These are phyloP conservation scores for Quercus robur DNA, from an alignment of 306 rosid species.

Conservation along the genomic window DNA sequence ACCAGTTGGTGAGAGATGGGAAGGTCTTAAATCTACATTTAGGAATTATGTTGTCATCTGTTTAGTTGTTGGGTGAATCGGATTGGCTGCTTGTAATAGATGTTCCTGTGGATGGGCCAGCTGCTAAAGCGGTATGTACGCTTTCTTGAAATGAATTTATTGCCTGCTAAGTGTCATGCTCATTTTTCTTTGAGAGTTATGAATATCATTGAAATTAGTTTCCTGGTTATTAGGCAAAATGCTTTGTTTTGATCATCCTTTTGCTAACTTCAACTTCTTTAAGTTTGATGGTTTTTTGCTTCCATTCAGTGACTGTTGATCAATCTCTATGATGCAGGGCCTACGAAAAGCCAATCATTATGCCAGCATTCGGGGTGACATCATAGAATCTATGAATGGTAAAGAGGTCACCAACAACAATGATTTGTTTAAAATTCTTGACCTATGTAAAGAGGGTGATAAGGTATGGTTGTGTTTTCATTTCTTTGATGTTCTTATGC, in stretches of 20 bases:
- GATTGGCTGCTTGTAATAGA: slow-evolving; percentile 85
- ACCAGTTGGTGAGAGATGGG: slow-evolving; percentile 83
- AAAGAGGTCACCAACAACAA: slow-evolving; percentile 78
- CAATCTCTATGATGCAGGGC: slow-evolving; percentile 50
- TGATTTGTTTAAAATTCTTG: slow-evolving; percentile 92
- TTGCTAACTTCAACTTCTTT: background rate
- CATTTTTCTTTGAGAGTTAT: background rate
- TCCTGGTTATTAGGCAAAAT: background rate
- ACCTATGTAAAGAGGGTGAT: slow-evolving; percentile 89
- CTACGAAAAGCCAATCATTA: slow-evolving; percentile 71
- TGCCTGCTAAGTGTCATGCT: background rate
- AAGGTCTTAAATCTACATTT: slow-evolving; percentile 94
- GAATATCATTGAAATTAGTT: background rate
- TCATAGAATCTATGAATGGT: slow-evolving; percentile 84
- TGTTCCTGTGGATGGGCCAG: slow-evolving; percentile 86
- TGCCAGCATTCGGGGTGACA: slow-evolving; percentile 80
- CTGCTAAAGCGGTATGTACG: slow-evolving; percentile 78
- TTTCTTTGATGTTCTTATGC: background rate
- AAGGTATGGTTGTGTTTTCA: slow-evolving; percentile 41
- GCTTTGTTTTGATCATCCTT: slow-evolving; percentile 6
- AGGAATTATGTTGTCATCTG: background rate
- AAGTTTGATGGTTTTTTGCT: slow-evolving; percentile 2
- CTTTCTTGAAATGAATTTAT: background rate
- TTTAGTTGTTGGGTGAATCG: no score
- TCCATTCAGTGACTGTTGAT: background rate